Conservation (phyloP, 768 basidiomycete species). For the Boletus patriciae region DNA sequence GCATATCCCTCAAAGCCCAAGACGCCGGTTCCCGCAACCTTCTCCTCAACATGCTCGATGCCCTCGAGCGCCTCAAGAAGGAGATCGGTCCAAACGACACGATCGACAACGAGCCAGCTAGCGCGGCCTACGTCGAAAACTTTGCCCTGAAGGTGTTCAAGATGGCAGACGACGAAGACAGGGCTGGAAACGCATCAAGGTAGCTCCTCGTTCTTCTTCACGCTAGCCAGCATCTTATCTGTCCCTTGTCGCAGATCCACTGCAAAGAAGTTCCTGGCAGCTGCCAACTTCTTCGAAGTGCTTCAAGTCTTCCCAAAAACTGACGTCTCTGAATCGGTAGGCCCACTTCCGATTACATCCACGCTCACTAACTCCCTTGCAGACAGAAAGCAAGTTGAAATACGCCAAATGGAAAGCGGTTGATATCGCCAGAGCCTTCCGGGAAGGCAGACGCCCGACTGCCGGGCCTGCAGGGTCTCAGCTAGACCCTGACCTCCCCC, state of each 20-base stretch:
- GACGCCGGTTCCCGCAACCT: slow-evolving; percentile 63
- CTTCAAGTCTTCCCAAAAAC: slow-evolving; percentile 70
- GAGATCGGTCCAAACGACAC: slow-evolving; percentile 75
- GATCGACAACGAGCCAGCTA: slow-evolving; percentile 77
- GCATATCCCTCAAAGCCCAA: slow-evolving; percentile 72
- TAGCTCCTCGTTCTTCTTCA: slow-evolving; percentile 33
- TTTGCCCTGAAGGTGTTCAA: slow-evolving; percentile 91
- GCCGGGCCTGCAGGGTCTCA: slow-evolving; percentile 70
- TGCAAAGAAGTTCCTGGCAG: slow-evolving; percentile 92
- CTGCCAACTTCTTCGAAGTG: slow-evolving; percentile 92
- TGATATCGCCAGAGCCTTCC: slow-evolving; percentile 90
- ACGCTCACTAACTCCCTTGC: neutral
- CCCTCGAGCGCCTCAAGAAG: slow-evolving; percentile 79
- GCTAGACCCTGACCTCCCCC: slow-evolving; percentile 23
- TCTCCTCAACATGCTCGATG: slow-evolving; percentile 70
- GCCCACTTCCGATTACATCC: slow-evolving; percentile 19
- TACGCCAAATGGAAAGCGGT: slow-evolving; percentile 99
- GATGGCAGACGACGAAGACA: slow-evolving; percentile 88
- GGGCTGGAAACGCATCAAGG: slow-evolving; percentile 75
- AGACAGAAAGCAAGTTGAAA: slow-evolving; percentile 86
- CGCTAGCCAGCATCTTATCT: slow-evolving; percentile 7
- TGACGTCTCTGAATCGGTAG: slow-evolving; percentile 57
- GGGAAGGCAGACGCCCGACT: slow-evolving; percentile 84
- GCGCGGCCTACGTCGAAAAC: slow-evolving; percentile 90
- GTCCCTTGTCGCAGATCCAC: slow-evolving; percentile 59